A percentile compares a stretch with the other conserved stretches of the same genome.
These are phyloP conservation scores for Xylaria longipes DNA, from an alignment of 495 filamentous ascomycete genomes.

Conservation along the genomic window DNA sequence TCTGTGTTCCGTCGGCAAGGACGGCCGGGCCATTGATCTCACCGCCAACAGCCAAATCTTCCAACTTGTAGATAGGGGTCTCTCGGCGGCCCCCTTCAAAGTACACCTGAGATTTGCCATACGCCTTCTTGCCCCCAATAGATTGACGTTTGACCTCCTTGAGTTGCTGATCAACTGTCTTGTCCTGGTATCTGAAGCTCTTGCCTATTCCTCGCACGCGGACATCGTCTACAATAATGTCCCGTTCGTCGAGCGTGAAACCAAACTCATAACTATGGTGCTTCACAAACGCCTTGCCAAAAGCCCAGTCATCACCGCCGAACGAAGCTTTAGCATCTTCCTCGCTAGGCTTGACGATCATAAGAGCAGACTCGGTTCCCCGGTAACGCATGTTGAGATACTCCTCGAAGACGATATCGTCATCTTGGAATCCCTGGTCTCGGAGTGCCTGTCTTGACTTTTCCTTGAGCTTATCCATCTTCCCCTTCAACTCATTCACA, in stretches of 20 bases:
- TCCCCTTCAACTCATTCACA: conserved; percentile 57
- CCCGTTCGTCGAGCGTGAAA: conserved; percentile 85
- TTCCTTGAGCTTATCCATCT: conserved; percentile 69
- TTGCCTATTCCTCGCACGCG: conserved; percentile 87
- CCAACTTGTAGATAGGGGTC: conserved; percentile 85
- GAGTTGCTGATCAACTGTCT: conserved; percentile 80
- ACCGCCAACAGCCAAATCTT: conserved; percentile 77
- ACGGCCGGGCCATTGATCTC: conserved; percentile 85
- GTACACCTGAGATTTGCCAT: conserved; percentile 66
- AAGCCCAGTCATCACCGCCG: conserved; percentile 73
- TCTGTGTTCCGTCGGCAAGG: conserved; percentile 93
- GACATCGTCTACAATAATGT: conserved; percentile 93
- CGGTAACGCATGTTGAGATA: conserved; percentile 91
- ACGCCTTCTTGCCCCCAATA: conserved; percentile 59
- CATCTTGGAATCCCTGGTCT: conserved; percentile 77
- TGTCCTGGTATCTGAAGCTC: conserved; percentile 78
- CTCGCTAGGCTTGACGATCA: conserved; percentile 72
- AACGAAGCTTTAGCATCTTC: conserved; percentile 65
- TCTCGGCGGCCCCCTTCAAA: conserved; percentile 77
- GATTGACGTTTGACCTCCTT: conserved; percentile 63
- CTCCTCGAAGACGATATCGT: conserved; percentile 79
- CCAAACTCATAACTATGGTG: conserved; percentile 95
- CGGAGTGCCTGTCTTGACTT: conserved; percentile 68
- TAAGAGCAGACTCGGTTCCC: conserved; percentile 85
- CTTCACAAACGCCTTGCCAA: conserved; percentile 80